phyloP scores from a whole-genome alignment of 129 eudicot species.

The Apium graveolens region DNA sequence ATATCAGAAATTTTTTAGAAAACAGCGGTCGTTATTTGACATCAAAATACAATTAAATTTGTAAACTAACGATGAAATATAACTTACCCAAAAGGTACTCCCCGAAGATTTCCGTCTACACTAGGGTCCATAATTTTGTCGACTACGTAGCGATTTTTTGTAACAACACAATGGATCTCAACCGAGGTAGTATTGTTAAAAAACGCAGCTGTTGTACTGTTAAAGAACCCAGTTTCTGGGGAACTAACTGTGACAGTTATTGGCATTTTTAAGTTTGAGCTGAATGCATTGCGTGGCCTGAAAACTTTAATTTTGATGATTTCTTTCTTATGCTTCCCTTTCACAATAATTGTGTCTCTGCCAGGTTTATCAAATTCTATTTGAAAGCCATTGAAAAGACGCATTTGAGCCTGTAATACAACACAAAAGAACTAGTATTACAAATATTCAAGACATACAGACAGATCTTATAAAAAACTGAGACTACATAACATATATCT shows the following conservation, averaged over 20 bases:
- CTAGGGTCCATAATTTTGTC: too few species aligned
- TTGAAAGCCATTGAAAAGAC: background rate
- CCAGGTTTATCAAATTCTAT: background rate
- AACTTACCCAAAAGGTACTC: background rate
- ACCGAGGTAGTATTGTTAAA: too few species aligned
- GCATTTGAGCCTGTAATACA: background rate
- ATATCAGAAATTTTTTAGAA: background rate
- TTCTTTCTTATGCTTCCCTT: background rate
- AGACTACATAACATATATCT: too few species aligned
- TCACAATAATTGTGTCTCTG: background rate
- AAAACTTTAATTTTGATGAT: background rate
- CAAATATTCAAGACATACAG: too few species aligned
- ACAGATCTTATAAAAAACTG: too few species aligned
- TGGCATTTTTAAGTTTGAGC: background rate
- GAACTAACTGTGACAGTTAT: background rate
- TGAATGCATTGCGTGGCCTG: background rate
- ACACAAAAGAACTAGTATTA: too few species aligned
- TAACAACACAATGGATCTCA: too few species aligned
- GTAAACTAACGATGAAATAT: background rate
- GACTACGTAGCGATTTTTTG: too few species aligned
- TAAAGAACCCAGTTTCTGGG: background rate
- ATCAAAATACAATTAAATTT: too few species aligned
- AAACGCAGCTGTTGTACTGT: too few species aligned
- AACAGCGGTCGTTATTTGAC: background rate
- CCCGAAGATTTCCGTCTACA: background rate